Evolutionary conservation across 2,329 filamentous ascomycete genomes (phyloP), one percentile per base, ranked within the genome.

Genomic region (Madurella mycetomatis): DNA sequence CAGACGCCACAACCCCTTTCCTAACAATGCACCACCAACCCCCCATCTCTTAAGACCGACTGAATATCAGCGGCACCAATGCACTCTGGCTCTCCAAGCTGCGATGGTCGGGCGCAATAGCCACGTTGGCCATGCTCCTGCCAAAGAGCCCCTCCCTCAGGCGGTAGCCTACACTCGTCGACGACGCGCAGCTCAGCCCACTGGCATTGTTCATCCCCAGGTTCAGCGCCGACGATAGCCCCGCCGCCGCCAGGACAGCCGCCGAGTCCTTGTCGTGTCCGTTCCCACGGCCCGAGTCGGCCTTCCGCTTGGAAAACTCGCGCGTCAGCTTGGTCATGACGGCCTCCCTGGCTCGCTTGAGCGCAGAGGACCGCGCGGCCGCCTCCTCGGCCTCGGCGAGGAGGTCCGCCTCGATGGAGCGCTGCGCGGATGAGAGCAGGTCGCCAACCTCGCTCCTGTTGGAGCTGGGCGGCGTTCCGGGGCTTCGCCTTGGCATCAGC

Each of bases 21-120:
- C 34, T 9, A 37, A 37, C 34, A 11, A 37, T 37, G 34, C 34
- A 37, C 30, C 16, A 17, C 40, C 25, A 12, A 17, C 41, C 44
- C 34, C 16, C 9, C 34, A n/a, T 30, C 19, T 25, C 47, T 66
- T 58, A 71, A n/a, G 62, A 66, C 43, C 76, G 73, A 66, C 76
- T 82, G 54, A 85, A 83, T 67, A 85, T 79, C 64, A 86, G 70
- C 57, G 83, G 82, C 57, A 86, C 82, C 62, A 83, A 62, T 16
- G 74, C 73, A 47, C 75, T 78, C 64, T 72, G 73, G 60, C 77
- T 80, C 56, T 82, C 80, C 65, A 81, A 67, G 51, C 72, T 75
- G 56, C 72, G 64, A 42, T 75, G 70, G 51, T 79, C 58, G 9
- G 57, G 47, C 34, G 48, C 59, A 19, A 52, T 44, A n/a, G 55